Base-by-base conservation (phyloP, 2,329 filamentous ascomycete genomes). In the Alternaria brassicae region DNA sequence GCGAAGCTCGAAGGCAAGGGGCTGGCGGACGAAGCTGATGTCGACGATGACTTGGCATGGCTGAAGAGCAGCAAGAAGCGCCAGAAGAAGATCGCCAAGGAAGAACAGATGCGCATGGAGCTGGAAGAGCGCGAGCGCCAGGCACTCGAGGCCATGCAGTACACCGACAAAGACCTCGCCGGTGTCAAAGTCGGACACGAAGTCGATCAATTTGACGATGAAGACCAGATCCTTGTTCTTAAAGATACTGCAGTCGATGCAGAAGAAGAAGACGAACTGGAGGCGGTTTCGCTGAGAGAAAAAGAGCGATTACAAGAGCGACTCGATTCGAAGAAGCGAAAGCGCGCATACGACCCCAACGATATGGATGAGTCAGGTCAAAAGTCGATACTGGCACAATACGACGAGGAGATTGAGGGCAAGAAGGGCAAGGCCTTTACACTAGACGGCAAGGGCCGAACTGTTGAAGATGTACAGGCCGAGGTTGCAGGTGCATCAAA, bases 171-270 rank as follows among this genome's bases (percentile, higher is more conserved):
- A 61, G 93, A 98, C 74, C 83, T 98, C 48, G 90, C 92, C 0
- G 95, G 94, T 36, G 89, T 99, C 69, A 95, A 92, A 75, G 94
- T 99, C 52, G 93, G 89, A 4, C 95, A 99, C 76, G 92, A 97
- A 75, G 79, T 93, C 58, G 87, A 86, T 4, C 86, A 91, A 21
- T 94, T 99, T 63, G 88, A 91, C 23, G 92, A 92, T 17, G 83
- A 91, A 59, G 93, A 97, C 59, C 93, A 98, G 74, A 88, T 99
- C 30, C 82, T 99, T 53, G 97, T 94, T 0, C 85, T 99, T n/a
- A 97, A 97, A 74, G 95, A 99, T 78, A 87, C 91, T 1, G 92
- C 91, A 1, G 92, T 99, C 54, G 81, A 83, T 58, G 89, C 91
- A 30, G 91, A 94, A 58, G 93, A 92, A 27, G 94, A 92, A 2